phyloP scores from a whole-genome alignment of 1,284 basidiomycete genomes.

The Tilletiaria anomala region DNA sequence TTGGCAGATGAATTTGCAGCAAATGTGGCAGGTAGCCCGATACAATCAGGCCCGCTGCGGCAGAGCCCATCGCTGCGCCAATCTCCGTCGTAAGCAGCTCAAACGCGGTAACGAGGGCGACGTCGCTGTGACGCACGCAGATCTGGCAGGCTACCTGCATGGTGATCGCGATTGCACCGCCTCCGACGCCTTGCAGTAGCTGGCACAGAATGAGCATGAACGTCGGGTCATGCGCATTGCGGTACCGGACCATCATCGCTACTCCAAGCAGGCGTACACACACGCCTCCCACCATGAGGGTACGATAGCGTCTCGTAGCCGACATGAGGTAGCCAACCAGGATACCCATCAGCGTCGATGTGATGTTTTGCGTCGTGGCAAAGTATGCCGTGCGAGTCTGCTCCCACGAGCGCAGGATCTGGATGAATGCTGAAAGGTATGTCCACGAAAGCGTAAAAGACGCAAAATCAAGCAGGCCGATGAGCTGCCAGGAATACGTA shows the following conservation, averaged over 20 bases:
- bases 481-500: no score
- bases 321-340: conserved; percentile 50
- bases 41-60: conserved; percentile 50
- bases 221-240: conserved; percentile 51
- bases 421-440: conserved; percentile 33
- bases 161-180: conserved; percentile 58
- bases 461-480: conserved; percentile 40
- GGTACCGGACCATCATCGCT: conserved; percentile 41
- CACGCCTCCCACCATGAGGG: conserved; percentile 53
- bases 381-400: conserved; percentile 10
- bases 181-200: conserved; percentile 61
- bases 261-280: conserved; percentile 56
- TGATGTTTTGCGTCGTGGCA: conserved; percentile 44
- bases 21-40: conserved; percentile 50
- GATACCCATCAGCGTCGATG: conserved; percentile 54
- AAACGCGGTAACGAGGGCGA: conserved; percentile 66
- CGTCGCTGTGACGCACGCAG: conserved; percentile 56
- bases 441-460: conserved; percentile 41
- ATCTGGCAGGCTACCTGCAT: conserved; percentile 65
- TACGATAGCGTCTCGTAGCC: conserved; percentile 50
- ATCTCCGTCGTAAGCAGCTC: conserved; percentile 66
- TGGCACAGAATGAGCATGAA: conserved; percentile 43
- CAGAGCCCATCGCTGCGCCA: conserved; percentile 57
- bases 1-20: conserved; percentile 46
- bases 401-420: conserved; percentile 35